Evolutionary conservation across 2,329 filamentous ascomycete species (phyloP).

Genomic region (Fusarium sp.): DNA sequence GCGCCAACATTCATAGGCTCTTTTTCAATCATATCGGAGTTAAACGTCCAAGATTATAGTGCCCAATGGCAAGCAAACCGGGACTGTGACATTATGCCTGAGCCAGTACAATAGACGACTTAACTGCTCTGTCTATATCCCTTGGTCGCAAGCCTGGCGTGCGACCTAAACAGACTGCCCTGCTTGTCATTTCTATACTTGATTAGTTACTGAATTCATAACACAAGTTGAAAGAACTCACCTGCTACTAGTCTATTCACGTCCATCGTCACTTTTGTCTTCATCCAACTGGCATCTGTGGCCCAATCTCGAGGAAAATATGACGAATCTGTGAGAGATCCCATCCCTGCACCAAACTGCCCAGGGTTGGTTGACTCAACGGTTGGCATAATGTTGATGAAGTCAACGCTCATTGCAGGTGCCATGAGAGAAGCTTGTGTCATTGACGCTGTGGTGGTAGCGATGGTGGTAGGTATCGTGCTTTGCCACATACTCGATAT

Average conservation of each 20-base stretch:
- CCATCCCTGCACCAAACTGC: conserved; percentile 13
- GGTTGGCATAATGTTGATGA: conserved; percentile 14
- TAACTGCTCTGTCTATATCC: conserved; percentile 49
- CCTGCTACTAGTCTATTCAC: conserved; percentile 48
- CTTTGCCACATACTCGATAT: conserved; percentile 23
- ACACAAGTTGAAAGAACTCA: conserved; percentile 26
- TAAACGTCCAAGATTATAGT: not conserved
- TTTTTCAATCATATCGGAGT: not conserved
- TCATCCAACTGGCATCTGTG: conserved; percentile 35
- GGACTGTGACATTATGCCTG: not conserved
- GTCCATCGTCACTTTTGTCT: conserved; percentile 48
- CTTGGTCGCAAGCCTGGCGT: conserved; percentile 51
- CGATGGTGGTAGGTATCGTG: conserved; percentile 11
- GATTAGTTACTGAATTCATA: not conserved
- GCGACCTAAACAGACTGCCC: conserved; percentile 52
- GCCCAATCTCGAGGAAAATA: conserved; percentile 31
- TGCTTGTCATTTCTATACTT: conserved; percentile 47
- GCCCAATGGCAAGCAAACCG: not conserved
- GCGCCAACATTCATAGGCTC: not conserved
- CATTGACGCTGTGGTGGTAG: conserved; percentile 13
- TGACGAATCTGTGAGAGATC: conserved; percentile 17
- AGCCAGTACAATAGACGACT: conserved; percentile 26
- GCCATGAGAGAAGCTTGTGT: conserved; percentile 3
- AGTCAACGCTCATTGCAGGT: conserved; percentile 3
- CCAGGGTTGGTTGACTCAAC: not conserved